Evolutionary conservation across 805 yeast genomes (phyloP), one percentile per base, ranked within the genome.

Genomic region (Starmera pachycereana): DNA sequence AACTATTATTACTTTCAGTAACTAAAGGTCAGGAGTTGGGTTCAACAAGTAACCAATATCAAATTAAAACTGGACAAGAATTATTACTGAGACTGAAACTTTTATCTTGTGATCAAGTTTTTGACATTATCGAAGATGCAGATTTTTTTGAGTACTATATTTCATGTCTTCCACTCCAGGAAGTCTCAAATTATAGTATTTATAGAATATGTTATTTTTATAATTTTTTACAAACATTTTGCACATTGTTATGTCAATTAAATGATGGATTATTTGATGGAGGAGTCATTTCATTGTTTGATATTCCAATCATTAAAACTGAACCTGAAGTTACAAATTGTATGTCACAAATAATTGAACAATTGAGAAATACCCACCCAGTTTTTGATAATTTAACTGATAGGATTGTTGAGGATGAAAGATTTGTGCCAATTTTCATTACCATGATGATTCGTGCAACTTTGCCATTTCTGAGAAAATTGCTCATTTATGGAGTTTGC

Each of bases 381-480:
- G 35, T 51, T 4, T 54, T 54, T 42, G 53, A 52, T 8, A 36
- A 41, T 4, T 46, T 66, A 3, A 53, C 61, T 34, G 58, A 56
- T 25, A 56, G 48, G 12, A 43, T 45, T 0, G 42, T 48, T 42
- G 54, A 41, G 48, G 50, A 47, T 16, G 37, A 30, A 3, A 44
- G 37, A 10, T 61, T 68, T 41, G 66, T 75, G 0, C 40, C 53
- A 28, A 62, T 72, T 2, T 44, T 79, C 3, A 76, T 67, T 49
- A 63, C 79, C 0, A 66, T 81, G 73, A 36, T 79, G 16, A 54
- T 70, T n/a, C 76, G 74, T 49, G 57, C 78, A 2, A 55, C 70
- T 8, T 72, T 81, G 0, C 86, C 88, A 16, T 84, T 79, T 47
- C 62, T 84, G 40, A 65, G 94, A 46, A 71, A 75, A 48, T 63